These are phyloP conservation scores for Haplographium delicatum DNA, from an alignment of 495 filamentous ascomycete species.

Conservation along the genomic window DNA sequence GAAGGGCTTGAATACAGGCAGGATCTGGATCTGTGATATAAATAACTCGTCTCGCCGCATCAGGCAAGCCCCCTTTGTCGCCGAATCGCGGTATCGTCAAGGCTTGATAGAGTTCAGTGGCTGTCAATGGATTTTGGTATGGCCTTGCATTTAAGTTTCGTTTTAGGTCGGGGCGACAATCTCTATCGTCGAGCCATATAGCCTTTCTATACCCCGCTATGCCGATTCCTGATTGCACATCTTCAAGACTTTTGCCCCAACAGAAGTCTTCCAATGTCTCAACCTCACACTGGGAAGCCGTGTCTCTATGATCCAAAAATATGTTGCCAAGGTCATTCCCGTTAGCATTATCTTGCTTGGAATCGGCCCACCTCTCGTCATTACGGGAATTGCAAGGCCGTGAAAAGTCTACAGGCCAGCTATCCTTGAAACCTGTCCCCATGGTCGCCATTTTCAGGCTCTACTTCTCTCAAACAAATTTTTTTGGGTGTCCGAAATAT, in stretches of 20 bases:
- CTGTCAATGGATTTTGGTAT: slow-evolving; percentile 5
- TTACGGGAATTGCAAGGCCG: neutral
- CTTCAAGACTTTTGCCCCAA: neutral
- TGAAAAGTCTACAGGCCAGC: neutral
- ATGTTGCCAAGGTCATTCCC: slow-evolving; percentile 1
- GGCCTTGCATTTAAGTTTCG: neutral
- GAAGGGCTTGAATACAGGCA: slow-evolving; percentile 5
- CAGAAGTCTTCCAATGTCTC: slow-evolving; percentile 3
- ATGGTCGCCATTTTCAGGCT: neutral
- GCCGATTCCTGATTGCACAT: neutral
- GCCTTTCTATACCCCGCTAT: neutral
- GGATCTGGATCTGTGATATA: slow-evolving; percentile 1
- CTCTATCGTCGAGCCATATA: slow-evolving; percentile 3
- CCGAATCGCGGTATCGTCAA: neutral
- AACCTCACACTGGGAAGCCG: neutral
- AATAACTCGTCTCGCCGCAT: slow-evolving; percentile 4
- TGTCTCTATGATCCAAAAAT: neutral
- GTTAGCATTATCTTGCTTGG: neutral
- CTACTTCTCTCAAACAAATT: neutral
- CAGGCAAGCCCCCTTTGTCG: neutral
- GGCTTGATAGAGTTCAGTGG: slow-evolving; percentile 3
- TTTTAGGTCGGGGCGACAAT: neutral
- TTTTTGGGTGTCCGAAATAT: neutral
- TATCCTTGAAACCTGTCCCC: neutral
- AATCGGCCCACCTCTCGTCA: neutral